Conservation (phyloP, 441 rosid genomes). For the Brassica balearica region DNA sequence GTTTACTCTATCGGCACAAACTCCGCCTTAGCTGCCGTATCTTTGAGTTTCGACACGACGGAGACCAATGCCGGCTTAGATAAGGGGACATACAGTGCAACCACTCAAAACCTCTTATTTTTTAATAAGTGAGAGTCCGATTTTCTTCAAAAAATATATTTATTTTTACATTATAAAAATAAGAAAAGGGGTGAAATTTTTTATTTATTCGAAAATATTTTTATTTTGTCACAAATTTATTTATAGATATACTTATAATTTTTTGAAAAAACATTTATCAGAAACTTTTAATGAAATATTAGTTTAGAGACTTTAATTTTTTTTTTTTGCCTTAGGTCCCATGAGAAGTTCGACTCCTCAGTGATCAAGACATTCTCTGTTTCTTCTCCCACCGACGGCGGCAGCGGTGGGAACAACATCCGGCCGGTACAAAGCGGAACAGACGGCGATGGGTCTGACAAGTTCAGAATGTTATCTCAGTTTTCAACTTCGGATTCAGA, state of each 20-base stretch:
- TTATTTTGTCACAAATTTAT: no score
- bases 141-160: no score
- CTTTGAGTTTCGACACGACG: constrained; percentile 34
- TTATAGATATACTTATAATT: no score
- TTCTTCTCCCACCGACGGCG: constrained; percentile 55
- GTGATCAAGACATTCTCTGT: constrained; percentile 49
- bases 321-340: neutral
- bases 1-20: constrained; percentile 71
- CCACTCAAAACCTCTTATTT: no score
- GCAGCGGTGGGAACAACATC: constrained; percentile 71
- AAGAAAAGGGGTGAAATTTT: no score
- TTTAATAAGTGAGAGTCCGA: neutral
- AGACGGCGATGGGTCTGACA: constrained; percentile 70
- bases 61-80: constrained; percentile 13
- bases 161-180: no score
- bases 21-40: constrained; percentile 56
- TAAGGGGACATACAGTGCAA: no score
- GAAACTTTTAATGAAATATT: no score
- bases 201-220: no score
- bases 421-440: constrained; percentile 63
- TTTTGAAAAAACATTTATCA: no score
- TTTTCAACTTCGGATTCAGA: constrained; percentile 54
- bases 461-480: constrained; percentile 52
- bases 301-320: no score
- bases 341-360: constrained; percentile 29